phyloP scores from a whole-genome alignment of 2,329 filamentous ascomycete species.

The Neopestalotiopsis clavispora region DNA sequence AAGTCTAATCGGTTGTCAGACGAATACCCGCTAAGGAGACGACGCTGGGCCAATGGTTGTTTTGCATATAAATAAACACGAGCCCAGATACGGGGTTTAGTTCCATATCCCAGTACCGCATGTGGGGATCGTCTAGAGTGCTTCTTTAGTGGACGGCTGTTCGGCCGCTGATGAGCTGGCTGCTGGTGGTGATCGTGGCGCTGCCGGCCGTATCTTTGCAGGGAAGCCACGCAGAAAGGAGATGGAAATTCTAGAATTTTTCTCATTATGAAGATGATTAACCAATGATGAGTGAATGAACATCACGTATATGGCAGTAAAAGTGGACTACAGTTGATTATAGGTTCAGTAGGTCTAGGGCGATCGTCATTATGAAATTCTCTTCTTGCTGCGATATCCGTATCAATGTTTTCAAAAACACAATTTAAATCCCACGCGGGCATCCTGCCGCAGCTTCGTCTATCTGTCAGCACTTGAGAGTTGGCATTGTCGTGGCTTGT shows the following conservation, averaged over 20 bases:
- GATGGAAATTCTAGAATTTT: neutral
- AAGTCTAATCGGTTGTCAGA: conserved; percentile 2
- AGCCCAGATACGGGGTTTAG: neutral
- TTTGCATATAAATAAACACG: conserved; percentile 3
- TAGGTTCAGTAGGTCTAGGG: no score
- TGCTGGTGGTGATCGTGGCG: neutral
- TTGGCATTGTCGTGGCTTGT: neutral
- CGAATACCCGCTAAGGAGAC: conserved; percentile 5
- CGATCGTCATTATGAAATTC: no score
- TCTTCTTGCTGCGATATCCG: no score
- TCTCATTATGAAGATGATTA: neutral
- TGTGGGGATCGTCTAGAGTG: neutral
- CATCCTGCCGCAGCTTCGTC: neutral
- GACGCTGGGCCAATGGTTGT: neutral
- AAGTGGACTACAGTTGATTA: no score
- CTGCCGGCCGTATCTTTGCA: neutral
- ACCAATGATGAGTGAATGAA: neutral
- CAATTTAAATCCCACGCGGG: neutral
- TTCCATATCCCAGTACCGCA: neutral
- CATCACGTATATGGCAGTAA: neutral
- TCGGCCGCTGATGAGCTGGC: neutral
- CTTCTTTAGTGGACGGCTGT: neutral
- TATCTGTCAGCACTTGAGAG: neutral
- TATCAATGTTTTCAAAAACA: no score
- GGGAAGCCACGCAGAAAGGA: neutral